Conservation (phyloP, 192 early-diverging fungal species). For the Irineochytrium annulatum region DNA sequence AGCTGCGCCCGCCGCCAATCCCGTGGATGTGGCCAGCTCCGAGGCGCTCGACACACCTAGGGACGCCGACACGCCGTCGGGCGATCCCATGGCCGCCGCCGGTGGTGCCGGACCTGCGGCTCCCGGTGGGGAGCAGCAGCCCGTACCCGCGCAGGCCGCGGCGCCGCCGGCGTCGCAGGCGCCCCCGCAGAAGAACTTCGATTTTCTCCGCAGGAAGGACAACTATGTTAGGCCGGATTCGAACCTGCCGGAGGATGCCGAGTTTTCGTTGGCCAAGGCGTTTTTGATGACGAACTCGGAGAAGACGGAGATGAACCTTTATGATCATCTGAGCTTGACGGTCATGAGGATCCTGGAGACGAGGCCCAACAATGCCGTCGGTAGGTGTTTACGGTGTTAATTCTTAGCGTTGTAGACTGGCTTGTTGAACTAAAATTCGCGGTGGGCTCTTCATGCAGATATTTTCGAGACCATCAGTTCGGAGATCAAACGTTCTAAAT, state of each 20-base stretch:
- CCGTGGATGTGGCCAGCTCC: no score
- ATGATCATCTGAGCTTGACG: constrained; percentile 47
- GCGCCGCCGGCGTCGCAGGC: not conserved
- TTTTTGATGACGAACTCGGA: constrained; percentile 39
- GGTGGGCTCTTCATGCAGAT: constrained; percentile 27
- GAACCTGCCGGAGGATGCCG: constrained; percentile 40
- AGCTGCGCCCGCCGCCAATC: no score
- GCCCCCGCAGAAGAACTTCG: not conserved
- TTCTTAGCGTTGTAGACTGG: not conserved
- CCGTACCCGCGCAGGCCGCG: no score
- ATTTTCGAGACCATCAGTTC: constrained; percentile 40
- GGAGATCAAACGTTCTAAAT: constrained; percentile 40
- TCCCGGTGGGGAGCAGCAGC: no score
- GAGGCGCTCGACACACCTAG: no score
- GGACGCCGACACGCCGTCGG: no score
- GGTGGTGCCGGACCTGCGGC: no score
- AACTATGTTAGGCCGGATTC: constrained; percentile 26
- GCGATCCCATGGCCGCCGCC: no score
- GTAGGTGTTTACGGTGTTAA: constrained; percentile 25
- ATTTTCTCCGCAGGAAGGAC: constrained; percentile 27
- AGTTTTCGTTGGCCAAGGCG: constrained; percentile 44
- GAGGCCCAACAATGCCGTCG: constrained; percentile 36
- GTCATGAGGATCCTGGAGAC: constrained; percentile 48
- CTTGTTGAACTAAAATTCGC: not conserved
- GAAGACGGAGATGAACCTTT: constrained; percentile 41